phyloP scores from a whole-genome alignment of 73 alveolate species.

The Diophrys appendiculata region DNA sequence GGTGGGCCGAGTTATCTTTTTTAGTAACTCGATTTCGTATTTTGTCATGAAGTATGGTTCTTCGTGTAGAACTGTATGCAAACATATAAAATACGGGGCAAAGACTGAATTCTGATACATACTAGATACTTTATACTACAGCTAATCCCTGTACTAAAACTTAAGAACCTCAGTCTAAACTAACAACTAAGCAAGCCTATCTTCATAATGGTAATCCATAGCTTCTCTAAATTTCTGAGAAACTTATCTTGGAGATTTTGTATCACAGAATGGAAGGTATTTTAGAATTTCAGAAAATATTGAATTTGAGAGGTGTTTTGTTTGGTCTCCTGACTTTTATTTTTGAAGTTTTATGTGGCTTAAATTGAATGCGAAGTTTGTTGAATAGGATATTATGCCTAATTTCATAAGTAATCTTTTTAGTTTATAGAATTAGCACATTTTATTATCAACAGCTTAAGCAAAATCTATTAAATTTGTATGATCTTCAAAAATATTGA shows the following conservation, averaged over 20 bases:
- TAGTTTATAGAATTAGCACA: constrained; percentile 76
- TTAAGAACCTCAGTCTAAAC: constrained; percentile 64
- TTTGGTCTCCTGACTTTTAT: constrained; percentile 12
- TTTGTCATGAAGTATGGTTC: constrained; percentile 65
- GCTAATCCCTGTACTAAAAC: constrained; percentile 49
- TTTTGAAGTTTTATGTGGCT: constrained; percentile 49
- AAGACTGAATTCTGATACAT: neutral
- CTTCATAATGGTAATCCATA: constrained; percentile 37
- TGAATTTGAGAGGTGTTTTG: neutral
- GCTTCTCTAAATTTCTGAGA: constrained; percentile 17
- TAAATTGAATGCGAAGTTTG: constrained; percentile 61
- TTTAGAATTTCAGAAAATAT: constrained; percentile 12
- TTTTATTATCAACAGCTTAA: constrained; percentile 66
- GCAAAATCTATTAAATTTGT: constrained; percentile 70
- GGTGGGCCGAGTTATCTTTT: constrained; percentile 63
- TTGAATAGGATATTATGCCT: constrained; percentile 28
- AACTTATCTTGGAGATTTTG: constrained; percentile 1
- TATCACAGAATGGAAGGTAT: constrained; percentile 24
- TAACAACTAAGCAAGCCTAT: constrained; percentile 21
- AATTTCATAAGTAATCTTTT: constrained; percentile 72
- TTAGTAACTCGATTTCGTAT: constrained; percentile 71
- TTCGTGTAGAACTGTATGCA: constrained; percentile 34
- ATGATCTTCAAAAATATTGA: constrained; percentile 54
- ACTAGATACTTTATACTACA: neutral
- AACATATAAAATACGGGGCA: constrained; percentile 44